Base-by-base conservation (phyloP, 768 basidiomycete species). In the Leccinum variicolor region DNA sequence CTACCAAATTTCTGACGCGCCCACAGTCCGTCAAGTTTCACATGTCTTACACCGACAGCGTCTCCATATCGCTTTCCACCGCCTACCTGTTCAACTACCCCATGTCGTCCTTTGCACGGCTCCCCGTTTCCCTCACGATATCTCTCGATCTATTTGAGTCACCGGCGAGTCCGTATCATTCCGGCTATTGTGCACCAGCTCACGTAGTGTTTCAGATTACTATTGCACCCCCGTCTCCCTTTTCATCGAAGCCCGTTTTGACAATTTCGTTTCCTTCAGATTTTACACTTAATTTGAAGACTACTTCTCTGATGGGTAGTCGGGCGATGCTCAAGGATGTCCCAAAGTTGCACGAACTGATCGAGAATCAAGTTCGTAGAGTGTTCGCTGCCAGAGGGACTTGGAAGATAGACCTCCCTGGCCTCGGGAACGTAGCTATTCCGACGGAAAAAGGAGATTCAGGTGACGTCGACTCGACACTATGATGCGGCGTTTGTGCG, bases 241-340 rank as follows among this genome's bases (percentile, higher is more conserved):
- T 79, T 66, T 76, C 82, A 50, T 50, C 79, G 56, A 66, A 86
- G 63, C 83, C 92, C 52, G 77, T 80, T 60, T 62, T 96, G 56
- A 84, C 85, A 1, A 69, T 96, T 34, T 84, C 84, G 29, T 82
- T 99, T 21, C 84, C 90, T 25, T 89, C 93, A 2, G 86, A 92
- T 66, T 97, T 99, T 66, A 84, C 84, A 15, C 84, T 99, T 19
- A 85, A 90, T 64, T 79, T 99, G 45, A 84, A 87, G 51, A 94
- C 92, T 11, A 92, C 87, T 7, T 98, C 94, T 26, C 81, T 98
- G 4, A 87, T 98, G 78, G 97, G 97, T 19, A 94, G 92, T 62
- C 86, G 96, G 47, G 95, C 97, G n/a, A 97, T 98, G 74, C 81
- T 99, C 1, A 94, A 93, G 58, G 94, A 99, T 67, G 91, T 99